Evolutionary conservation across 345 rosid genomes (phyloP), one percentile per base, ranked within the genome.

Genomic region (Hypericum perforatum): DNA sequence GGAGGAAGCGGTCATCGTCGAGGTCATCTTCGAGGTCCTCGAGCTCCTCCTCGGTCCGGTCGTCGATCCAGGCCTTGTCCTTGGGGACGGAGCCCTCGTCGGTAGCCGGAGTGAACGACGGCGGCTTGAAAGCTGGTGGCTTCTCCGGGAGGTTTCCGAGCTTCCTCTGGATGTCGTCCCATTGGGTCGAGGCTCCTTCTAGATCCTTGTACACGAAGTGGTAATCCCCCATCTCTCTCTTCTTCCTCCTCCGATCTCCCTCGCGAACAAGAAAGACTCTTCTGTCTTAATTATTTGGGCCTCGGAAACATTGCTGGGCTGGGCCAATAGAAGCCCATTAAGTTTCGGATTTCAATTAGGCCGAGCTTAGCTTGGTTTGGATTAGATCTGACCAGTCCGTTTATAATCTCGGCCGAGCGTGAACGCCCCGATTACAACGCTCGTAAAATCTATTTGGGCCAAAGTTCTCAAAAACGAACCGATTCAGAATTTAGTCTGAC

Each of bases 141-240:
- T 85, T 92, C 16, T 59, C 72, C 6, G 97, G 97, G 10, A 92
- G 73, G 66, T 89, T 92, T 29, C 97, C 99, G 41, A 92, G 75
- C 75, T 86, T 92, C 70, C 94, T 72, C 75, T 92, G 99, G 36
- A 92, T 85, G 63, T 92, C 97, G 63, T 92, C 99, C 99, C 99
- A 92, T 59, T 92, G 91, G 8, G 99, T 92, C 56, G 99, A 89
- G 8, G 99, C 76, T 52, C 98, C 98, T 54, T 92, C 97, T 7
- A 84, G 70, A 70, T 92, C 98, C 66, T 88, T 92, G 82, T 92
- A 85, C 49, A 88, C 85, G 49, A 80, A 88, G 70, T 92, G 98
- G 70, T 92, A 92, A 61, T 92, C 94, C 60, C 77, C 95, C 98
- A 92, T 92, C 43, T 16, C 32, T 22, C 32, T 22, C 32, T 22